Evolutionary conservation across 495 filamentous ascomycete genomes (phyloP).

Genomic region (Geoglossum glabrum): DNA sequence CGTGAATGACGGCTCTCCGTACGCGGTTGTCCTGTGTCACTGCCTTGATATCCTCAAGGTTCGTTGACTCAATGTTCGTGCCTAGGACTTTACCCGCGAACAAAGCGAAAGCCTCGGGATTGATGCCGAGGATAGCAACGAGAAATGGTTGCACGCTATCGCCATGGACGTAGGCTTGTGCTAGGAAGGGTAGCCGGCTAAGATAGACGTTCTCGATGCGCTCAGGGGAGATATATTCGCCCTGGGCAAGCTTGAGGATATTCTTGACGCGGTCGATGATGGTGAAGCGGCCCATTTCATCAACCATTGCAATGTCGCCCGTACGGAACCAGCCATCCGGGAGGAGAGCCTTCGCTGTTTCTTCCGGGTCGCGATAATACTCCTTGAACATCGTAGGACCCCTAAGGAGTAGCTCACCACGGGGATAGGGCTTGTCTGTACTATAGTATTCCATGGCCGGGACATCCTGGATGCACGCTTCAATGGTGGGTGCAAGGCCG

Average conservation of each 20-base stretch:
- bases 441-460: slow-evolving; percentile 90
- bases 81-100: slow-evolving; percentile 61
- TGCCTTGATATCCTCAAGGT: slow-evolving; percentile 43
- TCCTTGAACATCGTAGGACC: slow-evolving; percentile 58
- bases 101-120: slow-evolving; percentile 58
- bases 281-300: slow-evolving; percentile 67
- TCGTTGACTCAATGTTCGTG: slow-evolving; percentile 36
- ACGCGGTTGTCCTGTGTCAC: slow-evolving; percentile 48
- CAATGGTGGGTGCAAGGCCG: slow-evolving; percentile 38
- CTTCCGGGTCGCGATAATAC: slow-evolving; percentile 75
- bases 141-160: slow-evolving; percentile 68
- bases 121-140: slow-evolving; percentile 72
- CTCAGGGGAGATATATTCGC: slow-evolving; percentile 95
- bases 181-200: slow-evolving; percentile 53
- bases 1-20: slow-evolving; percentile 49
- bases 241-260: slow-evolving; percentile 90
- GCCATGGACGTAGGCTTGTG: slow-evolving; percentile 76
- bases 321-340: slow-evolving; percentile 94
- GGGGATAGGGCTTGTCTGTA: slow-evolving; percentile 80
- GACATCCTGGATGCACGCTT: slow-evolving; percentile 66
- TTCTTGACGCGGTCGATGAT: slow-evolving; percentile 98
- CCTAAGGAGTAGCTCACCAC: slow-evolving; percentile 75
- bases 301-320: slow-evolving; percentile 71
- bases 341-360: slow-evolving; percentile 65
- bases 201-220: slow-evolving; percentile 88